Conservation (phyloP, 306 rosid genomes). For the Benincasa hispida region DNA sequence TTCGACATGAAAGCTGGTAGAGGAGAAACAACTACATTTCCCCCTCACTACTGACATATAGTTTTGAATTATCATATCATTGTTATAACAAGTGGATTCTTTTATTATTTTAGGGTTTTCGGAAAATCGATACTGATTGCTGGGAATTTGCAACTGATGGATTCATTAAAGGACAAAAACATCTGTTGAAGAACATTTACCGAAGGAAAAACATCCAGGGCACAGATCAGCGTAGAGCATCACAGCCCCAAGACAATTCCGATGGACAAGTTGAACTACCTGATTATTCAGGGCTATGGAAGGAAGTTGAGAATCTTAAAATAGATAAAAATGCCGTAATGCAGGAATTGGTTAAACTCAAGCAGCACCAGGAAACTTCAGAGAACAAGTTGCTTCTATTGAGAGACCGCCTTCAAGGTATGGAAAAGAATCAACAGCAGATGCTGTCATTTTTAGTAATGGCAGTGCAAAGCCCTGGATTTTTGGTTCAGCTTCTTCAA, state of each 20-base stretch:
- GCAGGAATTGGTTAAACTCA: constrained; percentile 73
- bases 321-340: constrained; percentile 44
- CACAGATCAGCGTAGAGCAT: constrained; percentile 38
- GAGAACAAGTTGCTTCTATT: constrained; percentile 45
- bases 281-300: constrained; percentile 31
- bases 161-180: constrained; percentile 63
- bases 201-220: constrained; percentile 58
- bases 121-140: constrained; percentile 71
- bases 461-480: constrained; percentile 87
- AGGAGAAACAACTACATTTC: not conserved
- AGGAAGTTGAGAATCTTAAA: constrained; percentile 80
- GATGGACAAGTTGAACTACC: constrained; percentile 24
- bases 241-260: constrained; percentile 24
- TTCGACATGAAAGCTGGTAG: not conserved
- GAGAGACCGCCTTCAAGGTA: constrained; percentile 61
- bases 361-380: constrained; percentile 73
- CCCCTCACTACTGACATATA: not conserved
- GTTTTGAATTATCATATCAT: not conserved
- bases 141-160: constrained; percentile 84
- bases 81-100: constrained; percentile 4
- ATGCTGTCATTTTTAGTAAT: constrained; percentile 86
- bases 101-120: constrained; percentile 59
- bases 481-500: constrained; percentile 63
- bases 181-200: constrained; percentile 52
- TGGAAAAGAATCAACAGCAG: constrained; percentile 94